Base-by-base conservation (phyloP, 2,329 filamentous ascomycete genomes). In the Chalaropsis thielavioides region DNA sequence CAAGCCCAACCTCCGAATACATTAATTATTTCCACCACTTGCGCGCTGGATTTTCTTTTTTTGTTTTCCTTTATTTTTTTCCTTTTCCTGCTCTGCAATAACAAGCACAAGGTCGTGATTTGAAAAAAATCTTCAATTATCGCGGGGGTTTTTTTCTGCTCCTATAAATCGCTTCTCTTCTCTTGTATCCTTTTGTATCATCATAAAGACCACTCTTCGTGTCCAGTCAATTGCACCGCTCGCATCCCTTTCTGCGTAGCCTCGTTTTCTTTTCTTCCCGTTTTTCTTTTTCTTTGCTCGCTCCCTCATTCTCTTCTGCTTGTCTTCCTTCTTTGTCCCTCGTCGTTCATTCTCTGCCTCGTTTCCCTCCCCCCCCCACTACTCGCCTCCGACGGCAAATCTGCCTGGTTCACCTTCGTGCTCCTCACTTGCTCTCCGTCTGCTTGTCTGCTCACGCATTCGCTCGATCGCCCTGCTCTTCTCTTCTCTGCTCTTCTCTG, bases 81-180 rank as follows among this genome's bases (percentile, higher is more conserved):
- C 38, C 11, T 51, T 51, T 62, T 62, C 17, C n/a, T 27, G n/a
- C 44, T 40, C 44, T 58, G 41, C 43, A 62, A n/a, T n/a, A 58
- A 11, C 54, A 58, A 38, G 31, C 27, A 31, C 22, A 58, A 38
- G 31, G 54, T 38, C 54, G 54, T 58, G 54, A 17, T 38, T 19
- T 35, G 31, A 58, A 58, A 56, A 56, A 38, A 31, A 17, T 17
- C 31, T 35, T 27, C 46, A 11, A 51, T 27, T 24, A 51, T 51
- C 46, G 22, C 22, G 46, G 19, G 54, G 19, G 54, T 35, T 58
- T 58, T 38, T 38, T 58, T 58, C 31, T 58, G 54, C 54, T 19
- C 17, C 10, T 27, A 19, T 38, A 35, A 38, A n/a, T 58, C 27
- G 10, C 51, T n/a, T 19, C 17, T 31, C 27, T 3, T 35, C 54